A percentile compares a stretch with the other conserved stretches of the same genome.
These are phyloP conservation scores for Effrenium voratum DNA, from an alignment of 73 alveolate species.

Conservation along the genomic window DNA sequence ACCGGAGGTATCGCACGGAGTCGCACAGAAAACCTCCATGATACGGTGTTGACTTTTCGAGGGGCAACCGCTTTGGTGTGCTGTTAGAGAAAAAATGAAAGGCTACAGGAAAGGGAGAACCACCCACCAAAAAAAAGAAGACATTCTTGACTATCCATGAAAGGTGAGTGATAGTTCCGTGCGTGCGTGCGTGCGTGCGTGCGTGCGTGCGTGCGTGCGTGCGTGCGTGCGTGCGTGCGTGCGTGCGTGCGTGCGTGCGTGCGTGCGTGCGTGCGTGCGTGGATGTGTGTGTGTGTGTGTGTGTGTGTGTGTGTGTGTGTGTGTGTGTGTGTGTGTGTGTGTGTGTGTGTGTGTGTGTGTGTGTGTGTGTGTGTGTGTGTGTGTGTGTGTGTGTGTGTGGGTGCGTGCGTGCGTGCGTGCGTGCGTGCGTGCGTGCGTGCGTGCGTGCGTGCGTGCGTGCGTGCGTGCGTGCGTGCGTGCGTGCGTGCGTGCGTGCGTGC, in stretches of 20 bases:
- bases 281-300: slow-evolving; percentile 6
- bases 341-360: slow-evolving; percentile 24
- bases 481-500: slow-evolving; percentile 40
- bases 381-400: slow-evolving; percentile 37
- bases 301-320: background rate
- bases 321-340: slow-evolving; percentile 8
- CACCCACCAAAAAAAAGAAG: no score
- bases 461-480: slow-evolving; percentile 34
- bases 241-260: slow-evolving; percentile 9
- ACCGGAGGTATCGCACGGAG: no score
- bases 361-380: slow-evolving; percentile 53
- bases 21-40: no score
- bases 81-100: no score
- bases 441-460: slow-evolving; percentile 54
- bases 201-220: slow-evolving; percentile 17
- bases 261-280: slow-evolving; percentile 13
- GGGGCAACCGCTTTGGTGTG: no score
- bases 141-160: no score
- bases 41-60: no score
- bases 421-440: slow-evolving; percentile 67
- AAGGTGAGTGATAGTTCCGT: background rate
- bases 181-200: slow-evolving; percentile 29
- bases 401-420: slow-evolving; percentile 55
- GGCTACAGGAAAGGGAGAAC: no score
- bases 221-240: slow-evolving; percentile 4